Conservation (phyloP, 345 rosid genomes). For the Excoecaria cochinchinensis region DNA sequence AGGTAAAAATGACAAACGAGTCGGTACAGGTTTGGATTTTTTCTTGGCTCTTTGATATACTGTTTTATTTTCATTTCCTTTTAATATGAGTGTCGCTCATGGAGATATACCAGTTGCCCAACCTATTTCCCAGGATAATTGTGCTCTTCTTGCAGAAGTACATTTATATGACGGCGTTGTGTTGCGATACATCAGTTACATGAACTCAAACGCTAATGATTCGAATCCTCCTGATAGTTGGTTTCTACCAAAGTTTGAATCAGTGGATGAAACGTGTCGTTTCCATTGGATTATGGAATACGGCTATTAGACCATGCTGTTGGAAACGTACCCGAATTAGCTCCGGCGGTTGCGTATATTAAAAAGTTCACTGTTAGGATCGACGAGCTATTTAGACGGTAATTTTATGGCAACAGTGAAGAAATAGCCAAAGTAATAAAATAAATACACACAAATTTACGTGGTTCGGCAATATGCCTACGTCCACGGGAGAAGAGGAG, state of each 20-base stretch:
- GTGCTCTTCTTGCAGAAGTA: constrained; percentile 63
- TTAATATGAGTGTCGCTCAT: constrained; percentile 51
- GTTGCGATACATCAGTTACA: constrained; percentile 68
- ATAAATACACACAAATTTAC: no score
- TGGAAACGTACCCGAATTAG: constrained; percentile 82
- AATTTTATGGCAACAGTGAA: no score
- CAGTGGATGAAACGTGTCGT: constrained; percentile 46
- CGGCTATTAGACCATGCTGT: constrained; percentile 83
- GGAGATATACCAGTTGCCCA: constrained; percentile 57
- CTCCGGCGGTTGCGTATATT: constrained; percentile 56
- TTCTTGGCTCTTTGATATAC: no score
- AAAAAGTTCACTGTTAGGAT: constrained; percentile 62
- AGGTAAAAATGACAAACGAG: no score
- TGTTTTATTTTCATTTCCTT: no score
- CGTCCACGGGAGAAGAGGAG: no score
- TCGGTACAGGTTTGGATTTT: no score
- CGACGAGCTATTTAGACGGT: no score
- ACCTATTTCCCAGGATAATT: constrained; percentile 45
- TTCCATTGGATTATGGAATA: constrained; percentile 71
- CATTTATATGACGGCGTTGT: constrained; percentile 82
- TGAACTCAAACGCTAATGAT: constrained; percentile 18
- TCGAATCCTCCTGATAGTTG: constrained; percentile 18
- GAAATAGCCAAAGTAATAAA: no score
- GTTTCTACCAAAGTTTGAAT: constrained; percentile 69
- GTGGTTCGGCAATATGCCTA: no score